These are phyloP conservation scores for Cytospora piceicola DNA, from an alignment of 2,329 filamentous ascomycete species.

Conservation along the genomic window DNA sequence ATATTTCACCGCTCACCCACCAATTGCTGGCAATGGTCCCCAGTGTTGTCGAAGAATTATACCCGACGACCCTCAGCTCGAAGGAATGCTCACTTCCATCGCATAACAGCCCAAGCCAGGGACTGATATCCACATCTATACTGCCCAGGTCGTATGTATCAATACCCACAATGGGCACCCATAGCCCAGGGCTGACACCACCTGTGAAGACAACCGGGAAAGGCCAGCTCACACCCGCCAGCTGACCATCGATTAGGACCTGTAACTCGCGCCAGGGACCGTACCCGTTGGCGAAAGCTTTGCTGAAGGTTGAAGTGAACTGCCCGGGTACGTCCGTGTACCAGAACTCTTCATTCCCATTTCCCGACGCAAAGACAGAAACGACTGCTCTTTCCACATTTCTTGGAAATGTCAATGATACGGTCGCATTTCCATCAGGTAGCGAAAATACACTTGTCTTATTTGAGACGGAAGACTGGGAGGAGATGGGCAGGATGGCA, in stretches of 20 bases:
- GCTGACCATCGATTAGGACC: conserved; percentile 70
- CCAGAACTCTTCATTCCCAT: conserved; percentile 81
- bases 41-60: conserved; percentile 52
- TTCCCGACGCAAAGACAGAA: conserved; percentile 74
- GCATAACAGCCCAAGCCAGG: conserved; percentile 71
- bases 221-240: conserved; percentile 79
- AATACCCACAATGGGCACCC: conserved; percentile 76
- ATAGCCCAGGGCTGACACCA: conserved; percentile 74
- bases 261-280: conserved; percentile 82
- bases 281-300: conserved; percentile 62
- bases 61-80: conserved; percentile 63
- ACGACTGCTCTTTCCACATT: conserved; percentile 74
- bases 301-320: conserved; percentile 61
- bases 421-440: conserved; percentile 64
- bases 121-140: conserved; percentile 80
- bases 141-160: conserved; percentile 79
- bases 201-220: conserved; percentile 84
- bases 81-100: conserved; percentile 69
- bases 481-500: conserved; percentile 69
- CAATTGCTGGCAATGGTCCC: conserved; percentile 65
- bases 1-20: conserved; percentile 78
- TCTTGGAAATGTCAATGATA: conserved; percentile 63
- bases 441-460: conserved; percentile 68
- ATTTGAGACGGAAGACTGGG: conserved; percentile 52
- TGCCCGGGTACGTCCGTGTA: conserved; percentile 75